A percentile compares a stretch with the other conserved stretches of the same genome.
Conservation (phyloP, 495 filamentous ascomycete species). For the Penicillium manginii region DNA sequence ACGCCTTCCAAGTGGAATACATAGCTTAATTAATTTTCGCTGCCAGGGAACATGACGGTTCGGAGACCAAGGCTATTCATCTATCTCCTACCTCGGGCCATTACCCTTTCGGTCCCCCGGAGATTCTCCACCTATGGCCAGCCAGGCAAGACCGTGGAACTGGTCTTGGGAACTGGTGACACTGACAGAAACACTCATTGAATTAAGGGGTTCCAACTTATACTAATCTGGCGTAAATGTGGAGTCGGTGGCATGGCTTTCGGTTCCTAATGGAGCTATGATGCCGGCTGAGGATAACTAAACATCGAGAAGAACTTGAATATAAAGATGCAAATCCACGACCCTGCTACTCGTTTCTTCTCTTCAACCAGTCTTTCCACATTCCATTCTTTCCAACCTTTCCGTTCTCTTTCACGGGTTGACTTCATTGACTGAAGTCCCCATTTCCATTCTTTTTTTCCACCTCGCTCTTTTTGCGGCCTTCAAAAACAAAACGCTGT, state of each 20-base stretch:
- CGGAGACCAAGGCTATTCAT: conserved; percentile 34
- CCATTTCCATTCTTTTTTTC: conserved; percentile 37
- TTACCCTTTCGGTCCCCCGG: conserved; percentile 22
- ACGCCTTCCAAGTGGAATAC: conserved; percentile 6
- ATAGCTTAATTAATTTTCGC: conserved; percentile 27
- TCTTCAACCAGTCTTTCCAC: conserved; percentile 33
- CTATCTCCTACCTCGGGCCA: conserved; percentile 37
- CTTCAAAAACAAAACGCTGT: conserved; percentile 37
- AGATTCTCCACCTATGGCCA: conserved; percentile 37
- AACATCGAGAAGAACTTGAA: conserved; percentile 11
- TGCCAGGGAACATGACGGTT: conserved; percentile 19
- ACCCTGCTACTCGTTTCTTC: conserved; percentile 13
- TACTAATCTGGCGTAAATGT: conserved; percentile 27
- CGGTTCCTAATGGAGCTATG: conserved; percentile 20
- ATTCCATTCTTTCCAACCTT: conserved; percentile 42
- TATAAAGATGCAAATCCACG: conserved; percentile 24
- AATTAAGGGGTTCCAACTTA: conserved; percentile 25
- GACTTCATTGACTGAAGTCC: conserved; percentile 50
- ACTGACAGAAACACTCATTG: conserved; percentile 22
- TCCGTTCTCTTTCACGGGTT: conserved; percentile 42
- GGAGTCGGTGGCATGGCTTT: conserved; percentile 14
- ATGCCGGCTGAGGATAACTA: conserved; percentile 7
- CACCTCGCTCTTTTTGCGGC: conserved; percentile 23
- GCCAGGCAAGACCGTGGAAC: conserved; percentile 9
- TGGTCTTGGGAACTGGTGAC: conserved; percentile 9